Conservation (phyloP, 108 stramenopile species). For the Epithemia pelagica region DNA sequence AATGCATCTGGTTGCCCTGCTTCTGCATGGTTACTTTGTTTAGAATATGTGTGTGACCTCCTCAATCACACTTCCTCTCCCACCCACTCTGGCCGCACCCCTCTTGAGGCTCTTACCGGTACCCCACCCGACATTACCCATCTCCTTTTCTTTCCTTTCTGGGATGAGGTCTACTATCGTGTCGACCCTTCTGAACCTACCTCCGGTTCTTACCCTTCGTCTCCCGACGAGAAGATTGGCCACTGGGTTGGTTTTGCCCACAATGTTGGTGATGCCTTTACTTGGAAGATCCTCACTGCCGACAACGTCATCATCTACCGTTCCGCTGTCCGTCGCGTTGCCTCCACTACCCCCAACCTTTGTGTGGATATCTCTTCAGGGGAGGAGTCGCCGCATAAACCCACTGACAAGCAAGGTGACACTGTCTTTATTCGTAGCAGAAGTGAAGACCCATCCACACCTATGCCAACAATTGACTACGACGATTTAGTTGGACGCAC, state of each 20-base stretch:
- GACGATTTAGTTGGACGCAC: conserved; percentile 7
- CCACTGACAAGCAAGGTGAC: background rate
- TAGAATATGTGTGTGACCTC: too few species aligned
- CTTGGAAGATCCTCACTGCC: conserved; percentile 14
- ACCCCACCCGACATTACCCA: conserved; percentile 7
- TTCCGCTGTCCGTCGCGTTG: conserved; percentile 14
- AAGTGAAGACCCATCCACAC: background rate
- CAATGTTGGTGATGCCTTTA: conserved; percentile 27
- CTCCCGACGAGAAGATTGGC: too few species aligned
- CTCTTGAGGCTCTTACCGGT: background rate
- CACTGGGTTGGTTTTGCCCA: conserved; percentile 26
- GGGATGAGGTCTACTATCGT: conserved; percentile 6
- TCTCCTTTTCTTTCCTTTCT: conserved; percentile 1
- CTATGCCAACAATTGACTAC: background rate
- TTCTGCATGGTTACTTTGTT: too few species aligned
- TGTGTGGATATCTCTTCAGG: too few species aligned
- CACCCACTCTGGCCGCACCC: background rate
- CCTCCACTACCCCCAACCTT: too few species aligned
- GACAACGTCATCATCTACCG: conserved; percentile 13
- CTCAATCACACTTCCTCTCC: too few species aligned
- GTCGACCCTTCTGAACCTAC: too few species aligned
- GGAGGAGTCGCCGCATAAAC: background rate
- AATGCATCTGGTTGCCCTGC: too few species aligned
- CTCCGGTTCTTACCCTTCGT: too few species aligned
- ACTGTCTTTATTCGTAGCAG: background rate